Evolutionary conservation across 371 early-diverging fungal species (phyloP).

Genomic region (Mucor piriformis): DNA sequence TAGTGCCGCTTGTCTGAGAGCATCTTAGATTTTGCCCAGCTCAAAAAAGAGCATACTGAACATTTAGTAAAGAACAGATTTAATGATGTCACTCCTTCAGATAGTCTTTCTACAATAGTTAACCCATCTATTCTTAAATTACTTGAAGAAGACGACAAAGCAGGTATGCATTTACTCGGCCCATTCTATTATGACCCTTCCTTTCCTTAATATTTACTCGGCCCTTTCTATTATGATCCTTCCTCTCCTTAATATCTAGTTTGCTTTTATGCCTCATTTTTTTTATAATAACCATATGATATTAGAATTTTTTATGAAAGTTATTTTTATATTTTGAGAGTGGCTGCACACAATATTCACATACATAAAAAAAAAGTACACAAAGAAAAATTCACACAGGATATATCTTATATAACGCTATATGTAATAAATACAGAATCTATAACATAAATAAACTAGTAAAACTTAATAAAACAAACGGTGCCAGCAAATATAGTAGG

Average conservation of each 20-base stretch:
- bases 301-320: neutral
- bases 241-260: no score
- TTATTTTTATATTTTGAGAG: neutral
- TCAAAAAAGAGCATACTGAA: constrained; percentile 19
- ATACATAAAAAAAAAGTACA: no score
- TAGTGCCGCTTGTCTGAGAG: constrained; percentile 15
- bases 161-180: constrained; percentile 13
- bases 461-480: neutral
- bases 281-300: constrained; percentile 9
- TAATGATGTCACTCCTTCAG: constrained; percentile 7
- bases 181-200: constrained; percentile 15
- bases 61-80: constrained; percentile 9
- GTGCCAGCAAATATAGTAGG: neutral
- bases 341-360: neutral
- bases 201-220: constrained; percentile 11
- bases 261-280: constrained; percentile 2
- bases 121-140: constrained; percentile 19
- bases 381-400: neutral
- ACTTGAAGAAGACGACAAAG: constrained; percentile 13
- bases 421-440: neutral
- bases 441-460: constrained; percentile 1
- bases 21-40: constrained; percentile 10
- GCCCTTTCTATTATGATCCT: no score
- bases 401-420: neutral
- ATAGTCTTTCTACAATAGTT: constrained; percentile 13